phyloP scores from a whole-genome alignment of 495 filamentous ascomycete species.

The Talaromyces ruber region DNA sequence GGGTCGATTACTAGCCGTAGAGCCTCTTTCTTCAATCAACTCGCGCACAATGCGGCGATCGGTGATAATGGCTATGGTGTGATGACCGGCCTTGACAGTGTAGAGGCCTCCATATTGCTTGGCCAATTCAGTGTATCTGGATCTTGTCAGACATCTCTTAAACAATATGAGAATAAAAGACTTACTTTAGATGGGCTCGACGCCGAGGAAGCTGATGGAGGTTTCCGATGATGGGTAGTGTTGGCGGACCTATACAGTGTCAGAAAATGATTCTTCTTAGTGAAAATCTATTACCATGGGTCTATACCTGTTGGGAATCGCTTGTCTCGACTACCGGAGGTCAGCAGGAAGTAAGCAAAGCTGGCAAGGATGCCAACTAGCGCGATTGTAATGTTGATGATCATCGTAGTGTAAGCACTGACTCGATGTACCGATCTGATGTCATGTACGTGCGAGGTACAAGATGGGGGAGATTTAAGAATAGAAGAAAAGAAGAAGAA shows the following conservation, averaged over 20 bases:
- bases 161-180: background rate
- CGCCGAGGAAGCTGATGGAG: constrained; percentile 19
- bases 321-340: background rate
- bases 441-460: background rate
- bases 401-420: background rate
- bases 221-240: constrained; percentile 25
- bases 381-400: background rate
- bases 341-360: background rate
- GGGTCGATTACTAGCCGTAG: constrained; percentile 16
- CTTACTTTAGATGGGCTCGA: background rate
- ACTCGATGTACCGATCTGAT: background rate
- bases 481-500: background rate
- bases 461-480: too few relatives aligned
- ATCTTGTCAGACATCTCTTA: background rate
- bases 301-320: background rate
- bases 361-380: background rate
- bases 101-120: constrained; percentile 15
- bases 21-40: constrained; percentile 20
- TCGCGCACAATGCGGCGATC: constrained; percentile 17
- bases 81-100: constrained; percentile 15
- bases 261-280: background rate
- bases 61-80: constrained; percentile 19
- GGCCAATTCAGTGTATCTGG: constrained; percentile 14
- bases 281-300: background rate
- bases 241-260: constrained; percentile 45